Percentiles rank a stretch among this genome's conserved stretches.
Conservation (phyloP, 2,329 filamentous ascomycete species). For the Nothopassalora personata region DNA sequence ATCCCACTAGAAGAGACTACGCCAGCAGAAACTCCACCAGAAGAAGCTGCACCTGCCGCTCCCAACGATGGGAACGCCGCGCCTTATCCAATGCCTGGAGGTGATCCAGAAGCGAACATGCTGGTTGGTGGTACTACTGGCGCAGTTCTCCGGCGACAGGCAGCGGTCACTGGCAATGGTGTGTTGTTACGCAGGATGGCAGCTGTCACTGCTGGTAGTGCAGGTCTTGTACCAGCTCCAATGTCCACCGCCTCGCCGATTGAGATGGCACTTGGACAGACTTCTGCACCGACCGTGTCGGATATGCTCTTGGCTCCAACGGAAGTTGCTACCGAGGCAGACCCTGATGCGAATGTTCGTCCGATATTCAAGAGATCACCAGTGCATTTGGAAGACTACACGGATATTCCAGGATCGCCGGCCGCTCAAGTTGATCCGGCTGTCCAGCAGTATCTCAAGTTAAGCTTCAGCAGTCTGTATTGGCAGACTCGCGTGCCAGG, state of each 20-base stretch:
- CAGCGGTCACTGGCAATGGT: background rate
- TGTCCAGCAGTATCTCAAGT: background rate
- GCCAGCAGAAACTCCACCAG: background rate
- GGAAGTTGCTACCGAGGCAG: too few species aligned
- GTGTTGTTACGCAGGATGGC: background rate
- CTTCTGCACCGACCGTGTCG: background rate
- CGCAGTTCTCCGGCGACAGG: background rate
- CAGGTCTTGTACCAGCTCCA: background rate
- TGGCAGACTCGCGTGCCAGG: background rate
- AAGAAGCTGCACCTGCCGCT: background rate
- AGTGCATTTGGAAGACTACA: too few species aligned
- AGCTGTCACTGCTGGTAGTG: background rate
- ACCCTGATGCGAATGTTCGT: too few species aligned
- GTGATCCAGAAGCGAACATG: background rate
- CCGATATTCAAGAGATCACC: background rate
- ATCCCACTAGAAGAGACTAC: background rate
- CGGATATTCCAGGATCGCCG: too few species aligned
- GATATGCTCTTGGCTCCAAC: too few species aligned
- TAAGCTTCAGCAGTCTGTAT: background rate
- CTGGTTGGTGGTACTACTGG: background rate
- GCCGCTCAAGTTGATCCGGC: background rate
- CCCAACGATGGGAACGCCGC: background rate
- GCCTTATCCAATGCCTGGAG: background rate
- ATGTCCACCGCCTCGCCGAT: background rate
- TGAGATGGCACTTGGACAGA: background rate